Evolutionary conservation across 192 early-diverging fungal species (phyloP).

Genomic region (Coemansia sp.): DNA sequence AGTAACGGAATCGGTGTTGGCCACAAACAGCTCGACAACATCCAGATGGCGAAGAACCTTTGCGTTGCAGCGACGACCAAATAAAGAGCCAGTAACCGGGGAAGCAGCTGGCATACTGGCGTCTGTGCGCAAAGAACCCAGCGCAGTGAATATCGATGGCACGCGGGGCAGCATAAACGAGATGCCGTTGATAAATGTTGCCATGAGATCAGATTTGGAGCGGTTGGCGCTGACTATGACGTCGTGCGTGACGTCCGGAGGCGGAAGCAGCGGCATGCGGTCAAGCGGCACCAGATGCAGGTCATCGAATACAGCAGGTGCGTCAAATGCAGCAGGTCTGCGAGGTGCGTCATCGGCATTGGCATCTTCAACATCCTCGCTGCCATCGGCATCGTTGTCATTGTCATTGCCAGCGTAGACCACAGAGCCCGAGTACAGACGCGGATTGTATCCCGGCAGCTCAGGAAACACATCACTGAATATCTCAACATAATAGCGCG

Average conservation of each 20-base stretch:
- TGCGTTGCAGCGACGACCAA: slow-evolving; percentile 62
- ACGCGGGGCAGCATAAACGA: slow-evolving; percentile 62
- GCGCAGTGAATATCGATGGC: slow-evolving; percentile 64
- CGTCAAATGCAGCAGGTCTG: not conserved
- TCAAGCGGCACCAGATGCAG: slow-evolving; percentile 55
- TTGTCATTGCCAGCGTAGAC: slow-evolving; percentile 44
- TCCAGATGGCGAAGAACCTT: slow-evolving; percentile 62
- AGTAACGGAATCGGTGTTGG: slow-evolving; percentile 66
- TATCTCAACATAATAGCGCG: slow-evolving; percentile 66
- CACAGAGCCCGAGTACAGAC: slow-evolving; percentile 57
- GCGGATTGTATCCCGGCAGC: slow-evolving; percentile 53
- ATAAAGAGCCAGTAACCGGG: slow-evolving; percentile 10
- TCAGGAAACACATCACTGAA: slow-evolving; percentile 68
- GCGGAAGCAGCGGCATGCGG: slow-evolving; percentile 22
- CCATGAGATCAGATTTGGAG: slow-evolving; percentile 61
- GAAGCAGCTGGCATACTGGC: slow-evolving; percentile 38
- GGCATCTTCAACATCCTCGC: not conserved
- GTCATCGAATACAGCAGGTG: slow-evolving; percentile 54
- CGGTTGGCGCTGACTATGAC: slow-evolving; percentile 45
- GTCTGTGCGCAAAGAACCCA: slow-evolving; percentile 57
- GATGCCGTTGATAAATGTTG: slow-evolving; percentile 71
- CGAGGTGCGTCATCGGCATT: no score
- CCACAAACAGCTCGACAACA: slow-evolving; percentile 65
- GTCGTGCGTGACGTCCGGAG: slow-evolving; percentile 42
- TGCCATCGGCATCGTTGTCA: not conserved